Evolutionary conservation across 495 filamentous ascomycete genomes (phyloP), one percentile per base, ranked within the genome.

Genomic region (Aspergillus hancockii): DNA sequence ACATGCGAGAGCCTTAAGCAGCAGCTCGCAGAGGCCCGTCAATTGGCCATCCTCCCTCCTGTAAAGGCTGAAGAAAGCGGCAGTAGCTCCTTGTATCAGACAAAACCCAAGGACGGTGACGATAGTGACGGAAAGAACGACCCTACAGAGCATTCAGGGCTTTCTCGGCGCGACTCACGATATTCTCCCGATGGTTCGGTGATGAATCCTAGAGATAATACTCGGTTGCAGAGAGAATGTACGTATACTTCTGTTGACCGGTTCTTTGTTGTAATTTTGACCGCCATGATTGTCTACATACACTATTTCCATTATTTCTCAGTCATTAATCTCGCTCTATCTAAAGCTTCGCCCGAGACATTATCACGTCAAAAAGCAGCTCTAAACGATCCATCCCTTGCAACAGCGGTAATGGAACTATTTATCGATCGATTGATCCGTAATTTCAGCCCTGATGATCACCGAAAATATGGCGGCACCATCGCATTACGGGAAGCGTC

Each of bases 341-440:
- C 40, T 25, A 36, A 12, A 19, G 43, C 13, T 13, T 55, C 51
- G 1, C 38, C 60, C 25, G 32, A 41, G 2, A 19, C 47, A 21
- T 14, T 49, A n/a, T 30, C 34, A 18, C 43, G n/a, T 19, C 49
- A 60, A 28, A 62, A 60, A 18, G 18, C 28, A 22, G 25, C 54
- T 14, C 45, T 66, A 16, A 53, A 54, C 14, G 60, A 64, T 30
- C 63, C 63, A 3, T 21, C 43, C 8, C 22, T 57, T 31, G 63
- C 63, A 16, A 51, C 28, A 22, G 46, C 56, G 4, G 18, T 67
- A 28, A 46, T 65, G 30, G 67, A 70, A 40, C 30, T 65, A 8
- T 65, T 65, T 28, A 60, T 70, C 34, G 64, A 65, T 21, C 64
- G 63, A 8, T 43, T 70, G 31, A 63, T 70, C 19, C 58, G 58